Evolutionary conservation across 495 filamentous ascomycete species (phyloP), one percentile per base, ranked within the genome.

Genomic region (Penicillium subrubescens): DNA sequence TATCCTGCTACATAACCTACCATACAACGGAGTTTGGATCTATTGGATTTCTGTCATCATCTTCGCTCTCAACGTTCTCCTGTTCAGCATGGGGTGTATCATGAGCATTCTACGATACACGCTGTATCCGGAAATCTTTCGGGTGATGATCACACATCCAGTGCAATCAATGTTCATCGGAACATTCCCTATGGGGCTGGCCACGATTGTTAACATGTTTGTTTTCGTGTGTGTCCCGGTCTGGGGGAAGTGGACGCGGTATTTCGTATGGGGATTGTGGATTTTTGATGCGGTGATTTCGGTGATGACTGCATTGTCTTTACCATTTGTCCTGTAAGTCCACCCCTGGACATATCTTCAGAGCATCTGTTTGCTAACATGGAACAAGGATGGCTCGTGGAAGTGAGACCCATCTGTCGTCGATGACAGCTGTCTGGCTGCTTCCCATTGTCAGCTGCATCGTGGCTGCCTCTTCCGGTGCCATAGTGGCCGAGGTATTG

Each of bases 161-260:
- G 74, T 75, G 0, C 86, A 90, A 62, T 84, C 82, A 2, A 78
- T 90, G 44, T 90, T 89, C 66, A 72, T 89, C 3, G 88, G 85
- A 0, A 84, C 84, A 0, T 77, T 89, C 35, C 88, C 88, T 0
- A 88, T 89, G 85, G 86, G 86, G 7, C 78, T 89, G 17, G 83
- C 86, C 0, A 90, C 85, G 4, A 84, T 88, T 23, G 75, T 87
- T 55, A 87, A 86, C 55, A 87, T 88, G 84, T 73, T 83, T 25
- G 76, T 77, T 23, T 75, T 80, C 21, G 79, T 87, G 8, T 87
- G 85, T 61, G 84, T 86, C 0, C 84, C 85, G 0, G 71, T 69
- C 5, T 87, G 82, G 85, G 84, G 83, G 0, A 61, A 73, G 17
- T 73, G 76, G 73, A 56, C 69, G 1, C 51, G 60, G 15, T 71